Percentiles rank a stretch among this genome's conserved stretches.
phyloP scores from a whole-genome alignment of 768 basidiomycete genomes.

The Rhizopogon roseolus region DNA sequence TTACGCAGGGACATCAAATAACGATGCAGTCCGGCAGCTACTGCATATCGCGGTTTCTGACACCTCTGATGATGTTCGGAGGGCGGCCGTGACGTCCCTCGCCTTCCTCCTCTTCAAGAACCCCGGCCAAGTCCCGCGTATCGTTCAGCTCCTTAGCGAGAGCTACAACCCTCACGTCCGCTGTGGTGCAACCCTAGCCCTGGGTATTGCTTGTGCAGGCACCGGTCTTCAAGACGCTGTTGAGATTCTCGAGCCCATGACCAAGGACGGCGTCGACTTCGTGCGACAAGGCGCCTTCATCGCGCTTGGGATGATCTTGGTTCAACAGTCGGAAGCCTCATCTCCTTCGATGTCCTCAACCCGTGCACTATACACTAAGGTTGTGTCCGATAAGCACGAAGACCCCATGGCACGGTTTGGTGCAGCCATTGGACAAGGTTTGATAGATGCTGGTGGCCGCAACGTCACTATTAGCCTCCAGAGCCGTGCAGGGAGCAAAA shows the following conservation, averaged over 20 bases:
- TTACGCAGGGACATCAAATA: constrained; percentile 94
- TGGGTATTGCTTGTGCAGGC: constrained; percentile 96
- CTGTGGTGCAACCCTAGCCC: constrained; percentile 92
- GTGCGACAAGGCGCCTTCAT: constrained; percentile 97
- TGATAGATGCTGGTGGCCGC: constrained; percentile 96
- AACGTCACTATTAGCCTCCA: constrained; percentile 94
- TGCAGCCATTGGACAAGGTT: constrained; percentile 91
- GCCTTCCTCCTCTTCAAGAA: constrained; percentile 98
- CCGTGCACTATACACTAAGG: constrained; percentile 83
- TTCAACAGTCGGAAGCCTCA: constrained; percentile 91
- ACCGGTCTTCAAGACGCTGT: constrained; percentile 91
- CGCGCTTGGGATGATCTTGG: constrained; percentile 93
- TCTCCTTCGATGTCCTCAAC: constrained; percentile 77
- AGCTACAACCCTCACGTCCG: constrained; percentile 99
- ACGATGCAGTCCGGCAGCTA: constrained; percentile 85
- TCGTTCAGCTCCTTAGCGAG: constrained; percentile 95
- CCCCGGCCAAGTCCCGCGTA: constrained; percentile 77
- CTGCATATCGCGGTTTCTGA: constrained; percentile 98
- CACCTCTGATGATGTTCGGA: constrained; percentile 93
- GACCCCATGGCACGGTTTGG: constrained; percentile 99
- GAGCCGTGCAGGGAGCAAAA: constrained; percentile 87
- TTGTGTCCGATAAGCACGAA: constrained; percentile 94
- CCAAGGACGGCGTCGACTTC: constrained; percentile 96
- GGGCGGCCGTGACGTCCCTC: constrained; percentile 93
- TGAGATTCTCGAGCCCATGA: constrained; percentile 96